A percentile compares a stretch with the other conserved stretches of the same genome.
phyloP scores from a whole-genome alignment of 164 flowering plant genomes.

The Chimonanthus praecox region DNA sequence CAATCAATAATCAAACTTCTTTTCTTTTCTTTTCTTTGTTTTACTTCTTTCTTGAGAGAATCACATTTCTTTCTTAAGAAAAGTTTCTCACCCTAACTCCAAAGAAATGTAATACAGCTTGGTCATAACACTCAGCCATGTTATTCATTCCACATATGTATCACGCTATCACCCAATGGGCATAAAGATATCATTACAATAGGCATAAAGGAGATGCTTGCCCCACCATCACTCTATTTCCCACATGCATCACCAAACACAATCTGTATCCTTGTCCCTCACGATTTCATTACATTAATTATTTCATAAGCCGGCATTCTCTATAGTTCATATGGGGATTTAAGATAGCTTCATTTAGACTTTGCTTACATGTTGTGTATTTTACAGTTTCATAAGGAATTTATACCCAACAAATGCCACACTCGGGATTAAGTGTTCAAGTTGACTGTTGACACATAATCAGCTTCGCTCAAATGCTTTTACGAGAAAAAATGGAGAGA shows the following conservation, averaged over 20 bases:
- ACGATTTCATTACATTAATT: neutral
- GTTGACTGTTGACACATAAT: no score
- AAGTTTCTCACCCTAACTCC: neutral
- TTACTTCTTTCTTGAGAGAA: no score
- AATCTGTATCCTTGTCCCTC: neutral
- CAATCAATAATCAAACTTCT: no score
- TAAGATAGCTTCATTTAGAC: neutral
- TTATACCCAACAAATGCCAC: no score
- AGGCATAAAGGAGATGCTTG: neutral
- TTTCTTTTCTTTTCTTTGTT: no score
- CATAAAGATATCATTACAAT: neutral
- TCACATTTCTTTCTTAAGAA: neutral
- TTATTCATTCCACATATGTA: no score
- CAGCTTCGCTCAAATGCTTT: neutral
- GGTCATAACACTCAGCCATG: neutral
- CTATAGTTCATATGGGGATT: neutral
- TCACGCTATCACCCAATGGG: neutral
- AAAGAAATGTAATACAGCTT: neutral
- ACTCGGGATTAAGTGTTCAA: no score
- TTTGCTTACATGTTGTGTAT: no score
- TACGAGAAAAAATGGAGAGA: neutral
- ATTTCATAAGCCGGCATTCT: no score
- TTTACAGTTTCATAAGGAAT: no score
- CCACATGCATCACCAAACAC: neutral
- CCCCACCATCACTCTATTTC: neutral